phyloP scores from a whole-genome alignment of 129 eudicot species.

The Flaveria bidentis region DNA sequence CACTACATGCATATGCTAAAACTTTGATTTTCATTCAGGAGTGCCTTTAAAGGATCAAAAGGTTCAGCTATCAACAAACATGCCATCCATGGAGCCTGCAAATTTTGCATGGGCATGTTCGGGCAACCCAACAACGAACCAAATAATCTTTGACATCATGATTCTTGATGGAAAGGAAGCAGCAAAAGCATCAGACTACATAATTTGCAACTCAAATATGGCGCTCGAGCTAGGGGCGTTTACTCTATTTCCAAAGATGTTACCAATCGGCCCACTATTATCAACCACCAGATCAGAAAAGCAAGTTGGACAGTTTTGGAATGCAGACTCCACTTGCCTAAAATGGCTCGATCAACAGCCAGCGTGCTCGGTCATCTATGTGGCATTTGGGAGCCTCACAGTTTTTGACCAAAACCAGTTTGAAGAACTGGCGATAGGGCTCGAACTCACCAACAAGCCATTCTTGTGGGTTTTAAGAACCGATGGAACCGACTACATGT shows the following conservation, averaged over 20 bases:
- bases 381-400: constrained; percentile 61
- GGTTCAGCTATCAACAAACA: too few species aligned
- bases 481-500: not conserved
- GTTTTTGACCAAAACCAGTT: constrained; percentile 39
- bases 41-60: too few species aligned
- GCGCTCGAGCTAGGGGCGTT: constrained; percentile 47
- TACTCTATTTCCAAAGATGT: constrained; percentile 27
- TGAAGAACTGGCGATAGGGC: constrained; percentile 57
- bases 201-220: constrained; percentile 48
- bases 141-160: too few species aligned
- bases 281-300: constrained; percentile 40
- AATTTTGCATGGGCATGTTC: too few species aligned
- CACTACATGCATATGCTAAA: not conserved
- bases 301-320: constrained; percentile 47
- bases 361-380: constrained; percentile 37
- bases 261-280: constrained; percentile 50
- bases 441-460: constrained; percentile 44
- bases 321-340: constrained; percentile 50
- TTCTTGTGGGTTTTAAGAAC: constrained; percentile 33
- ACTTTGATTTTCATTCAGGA: not conserved
- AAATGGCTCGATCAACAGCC: constrained; percentile 63
- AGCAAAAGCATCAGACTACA: constrained; percentile 28
- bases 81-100: too few species aligned
- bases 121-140: too few species aligned
- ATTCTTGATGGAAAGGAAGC: not conserved